phyloP scores from a whole-genome alignment of 331 rosid species.

The Pyracantha coccinea region DNA sequence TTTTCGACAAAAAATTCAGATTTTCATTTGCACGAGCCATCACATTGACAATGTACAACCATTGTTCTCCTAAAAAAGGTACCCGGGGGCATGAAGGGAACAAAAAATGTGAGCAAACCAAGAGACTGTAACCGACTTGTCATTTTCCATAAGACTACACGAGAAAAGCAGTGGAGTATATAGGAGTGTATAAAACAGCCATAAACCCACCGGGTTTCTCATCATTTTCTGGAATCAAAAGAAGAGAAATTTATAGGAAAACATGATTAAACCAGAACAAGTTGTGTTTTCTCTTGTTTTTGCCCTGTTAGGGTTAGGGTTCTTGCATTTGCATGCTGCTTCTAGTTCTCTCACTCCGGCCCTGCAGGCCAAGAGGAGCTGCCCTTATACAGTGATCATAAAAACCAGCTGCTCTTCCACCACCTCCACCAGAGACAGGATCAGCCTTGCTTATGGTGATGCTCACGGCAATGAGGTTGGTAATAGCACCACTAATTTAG shows the following conservation, averaged over 20 bases:
- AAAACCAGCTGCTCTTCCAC: conserved; percentile 72
- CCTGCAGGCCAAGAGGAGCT: conserved; percentile 6
- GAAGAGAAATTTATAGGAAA: background rate
- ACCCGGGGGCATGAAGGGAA: background rate
- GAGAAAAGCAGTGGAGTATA: background rate
- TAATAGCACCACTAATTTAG: no score
- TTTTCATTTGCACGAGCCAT: background rate
- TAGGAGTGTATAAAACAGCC: background rate
- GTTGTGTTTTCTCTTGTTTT: background rate
- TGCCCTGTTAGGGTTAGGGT: background rate
- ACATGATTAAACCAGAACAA: background rate
- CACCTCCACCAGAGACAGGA: conserved; percentile 51
- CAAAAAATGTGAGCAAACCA: background rate
- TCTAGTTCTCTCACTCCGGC: background rate
- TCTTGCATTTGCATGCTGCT: background rate
- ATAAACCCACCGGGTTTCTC: background rate
- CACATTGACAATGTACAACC: no score
- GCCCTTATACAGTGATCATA: conserved; percentile 52
- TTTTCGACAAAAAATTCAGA: background rate
- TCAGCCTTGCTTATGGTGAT: conserved; percentile 79
- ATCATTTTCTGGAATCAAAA: background rate
- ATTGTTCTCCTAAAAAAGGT: no score
- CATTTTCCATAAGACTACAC: background rate
- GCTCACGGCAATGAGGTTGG: conserved; percentile 68
- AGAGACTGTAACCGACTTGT: background rate